phyloP scores from a whole-genome alignment of 1,284 basidiomycete species.

The Apiotrichum domesticum region DNA sequence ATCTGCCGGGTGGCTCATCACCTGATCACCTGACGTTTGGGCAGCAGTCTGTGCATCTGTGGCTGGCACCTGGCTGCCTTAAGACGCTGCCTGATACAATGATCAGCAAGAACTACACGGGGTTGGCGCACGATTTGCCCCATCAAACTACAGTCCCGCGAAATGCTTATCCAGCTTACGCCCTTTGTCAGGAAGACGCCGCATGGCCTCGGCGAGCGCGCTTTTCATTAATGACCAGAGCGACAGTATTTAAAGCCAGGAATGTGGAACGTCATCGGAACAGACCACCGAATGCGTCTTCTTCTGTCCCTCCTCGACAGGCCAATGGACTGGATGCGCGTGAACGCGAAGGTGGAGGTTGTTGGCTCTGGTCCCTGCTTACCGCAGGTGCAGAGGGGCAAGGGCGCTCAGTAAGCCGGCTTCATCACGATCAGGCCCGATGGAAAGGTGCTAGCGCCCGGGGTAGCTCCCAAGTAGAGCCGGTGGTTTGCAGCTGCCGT shows the following conservation, averaged over 20 bases:
- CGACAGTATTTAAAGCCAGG: constrained; percentile 55
- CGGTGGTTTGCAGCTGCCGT: no score
- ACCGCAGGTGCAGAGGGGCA: constrained; percentile 46
- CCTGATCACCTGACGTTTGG: no score
- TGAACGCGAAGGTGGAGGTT: no score
- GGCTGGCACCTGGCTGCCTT: no score
- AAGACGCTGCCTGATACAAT: no score
- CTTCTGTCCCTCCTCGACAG: constrained; percentile 50
- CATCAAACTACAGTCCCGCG: no score
- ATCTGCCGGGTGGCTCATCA: no score
- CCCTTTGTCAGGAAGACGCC: constrained; percentile 63
- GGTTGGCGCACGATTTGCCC: no score
- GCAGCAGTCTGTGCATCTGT: no score
- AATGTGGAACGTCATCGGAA: constrained; percentile 59
- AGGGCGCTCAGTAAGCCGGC: constrained; percentile 30
- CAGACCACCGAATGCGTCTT: constrained; percentile 57
- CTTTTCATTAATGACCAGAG: constrained; percentile 67
- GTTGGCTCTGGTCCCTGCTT: no score
- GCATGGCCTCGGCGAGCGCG: constrained; percentile 64
- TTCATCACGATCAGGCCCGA: constrained; percentile 17
- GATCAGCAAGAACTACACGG: no score
- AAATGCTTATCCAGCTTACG: constrained; percentile 63
- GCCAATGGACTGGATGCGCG: constrained; percentile 59
- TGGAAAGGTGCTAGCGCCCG: constrained; percentile 12
- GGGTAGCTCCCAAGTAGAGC: neutral